Conservation (phyloP, 129 eudicot genomes). For the Scalesia atractyloides region DNA sequence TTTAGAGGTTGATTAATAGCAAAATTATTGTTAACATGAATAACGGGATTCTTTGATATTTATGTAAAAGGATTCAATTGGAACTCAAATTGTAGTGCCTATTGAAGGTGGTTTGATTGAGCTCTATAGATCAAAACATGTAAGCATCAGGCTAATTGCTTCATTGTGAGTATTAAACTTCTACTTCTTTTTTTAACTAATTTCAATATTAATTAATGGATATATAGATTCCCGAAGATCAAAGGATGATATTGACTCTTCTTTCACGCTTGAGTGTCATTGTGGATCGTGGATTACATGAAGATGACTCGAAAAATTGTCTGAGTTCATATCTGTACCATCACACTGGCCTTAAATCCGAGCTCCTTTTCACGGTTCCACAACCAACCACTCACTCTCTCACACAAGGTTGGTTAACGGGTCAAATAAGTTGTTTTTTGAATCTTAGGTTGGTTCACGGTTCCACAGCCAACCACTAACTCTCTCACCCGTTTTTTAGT, state of each 20-base stretch:
- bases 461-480: too few species aligned
- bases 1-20: background rate
- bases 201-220: background rate
- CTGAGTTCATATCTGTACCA: constrained; percentile 21
- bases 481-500: too few species aligned
- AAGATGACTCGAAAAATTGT: constrained; percentile 14
- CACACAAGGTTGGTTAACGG: constrained; percentile 29
- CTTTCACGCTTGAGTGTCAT: constrained; percentile 32
- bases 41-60: background rate
- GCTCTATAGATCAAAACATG: constrained; percentile 61
- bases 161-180: background rate
- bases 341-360: constrained; percentile 17
- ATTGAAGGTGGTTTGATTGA: constrained; percentile 63
- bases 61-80: constrained; percentile 49
- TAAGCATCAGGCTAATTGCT: constrained; percentile 29
- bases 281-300: constrained; percentile 29
- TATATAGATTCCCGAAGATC: constrained; percentile 58
- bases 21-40: background rate
- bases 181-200: background rate
- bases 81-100: constrained; percentile 75
- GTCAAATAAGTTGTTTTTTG: background rate
- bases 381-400: constrained; percentile 23
- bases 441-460: too few species aligned
- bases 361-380: constrained; percentile 20
- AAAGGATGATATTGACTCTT: constrained; percentile 46